Evolutionary conservation across 2,329 filamentous ascomycete species (phyloP), one percentile per base, ranked within the genome.

Genomic region (Ceratocystis huliohia): DNA sequence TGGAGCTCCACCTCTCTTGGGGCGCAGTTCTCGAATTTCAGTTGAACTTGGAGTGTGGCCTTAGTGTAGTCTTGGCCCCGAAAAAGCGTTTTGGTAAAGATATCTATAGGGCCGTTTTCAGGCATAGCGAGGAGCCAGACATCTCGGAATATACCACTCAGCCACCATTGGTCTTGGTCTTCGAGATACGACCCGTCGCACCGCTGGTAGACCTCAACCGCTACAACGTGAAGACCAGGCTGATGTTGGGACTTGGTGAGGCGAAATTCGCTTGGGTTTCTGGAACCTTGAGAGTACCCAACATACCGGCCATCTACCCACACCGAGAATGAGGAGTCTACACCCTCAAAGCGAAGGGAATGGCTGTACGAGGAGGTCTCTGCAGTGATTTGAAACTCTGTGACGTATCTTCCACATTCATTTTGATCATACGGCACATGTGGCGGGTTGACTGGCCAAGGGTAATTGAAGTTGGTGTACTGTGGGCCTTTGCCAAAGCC

Each of bases 191-290:
- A 85, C 2, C 86, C 88, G 71, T 90, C 85, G 44, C 84, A 89
- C 70, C 83, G 84, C 72, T 90, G 86, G 69, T 90, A 90, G 0
- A 90, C 87, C 63, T 84, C 80, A 0, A 90, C 86, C 1, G 81
- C 81, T 1, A 91, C 73, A 1, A 76, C 77, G 69, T 88, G 89
- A 59, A 78, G 74, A 0, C 74, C 73, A 1, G 74, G 72, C 2
- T 74, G 50, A 0, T 75, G 72, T 1, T 89, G 75, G 41, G 78
- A 74, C 0, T 75, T 69, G 0, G 86, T 85, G 5, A 91, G 78
- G 69, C 91, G 88, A 69, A 90, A 91, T 69, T 91, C 88, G 33
- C 83, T 83, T 0, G 88, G 84, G 68, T 91, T 90, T 22, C 88
- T 79, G 3, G 84, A 84, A 1, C 88, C 88, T 72, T 91, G 87